A percentile compares a stretch with the other conserved stretches of the same genome.
Evolutionary conservation across 805 yeast species (phyloP).

Genomic region (Kluyveromyces nonfermentans): DNA sequence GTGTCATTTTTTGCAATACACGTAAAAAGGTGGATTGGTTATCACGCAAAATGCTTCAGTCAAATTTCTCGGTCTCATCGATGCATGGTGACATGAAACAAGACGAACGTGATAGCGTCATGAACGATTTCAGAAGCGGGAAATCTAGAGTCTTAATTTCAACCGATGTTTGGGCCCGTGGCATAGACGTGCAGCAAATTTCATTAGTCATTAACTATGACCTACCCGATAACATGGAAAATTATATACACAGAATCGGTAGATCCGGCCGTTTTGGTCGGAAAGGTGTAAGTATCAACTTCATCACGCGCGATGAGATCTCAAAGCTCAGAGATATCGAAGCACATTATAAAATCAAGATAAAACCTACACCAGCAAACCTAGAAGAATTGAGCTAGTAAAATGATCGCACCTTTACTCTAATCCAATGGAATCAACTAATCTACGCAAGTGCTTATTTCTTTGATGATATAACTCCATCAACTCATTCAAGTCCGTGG

Average conservation of each 20-base stretch:
- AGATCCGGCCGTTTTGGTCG: constrained; percentile 98
- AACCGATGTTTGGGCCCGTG: constrained; percentile 95
- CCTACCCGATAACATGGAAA: constrained; percentile 81
- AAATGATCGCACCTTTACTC: constrained; percentile 1
- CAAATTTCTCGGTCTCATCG: constrained; percentile 84
- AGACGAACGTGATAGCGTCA: constrained; percentile 84
- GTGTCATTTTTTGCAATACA: constrained; percentile 96
- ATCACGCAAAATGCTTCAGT: constrained; percentile 59
- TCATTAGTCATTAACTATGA: constrained; percentile 92
- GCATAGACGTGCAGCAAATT: constrained; percentile 96
- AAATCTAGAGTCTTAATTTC: constrained; percentile 86
- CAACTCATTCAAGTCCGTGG: constrained; percentile 10
- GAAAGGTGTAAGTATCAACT: constrained; percentile 95
- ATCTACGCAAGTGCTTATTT: constrained; percentile 20
- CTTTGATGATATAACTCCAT: constrained; percentile 19
- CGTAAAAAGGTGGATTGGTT: constrained; percentile 89
- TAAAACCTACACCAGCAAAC: constrained; percentile 86
- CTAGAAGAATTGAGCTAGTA: constrained; percentile 37
- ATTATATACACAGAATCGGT: constrained; percentile 96
- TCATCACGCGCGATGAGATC: constrained; percentile 74
- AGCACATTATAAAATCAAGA: constrained; percentile 79
- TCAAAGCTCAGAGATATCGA: constrained; percentile 76
- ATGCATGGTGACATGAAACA: constrained; percentile 97
- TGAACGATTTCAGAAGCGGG: constrained; percentile 94
- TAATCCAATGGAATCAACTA: constrained; percentile 13